These are phyloP conservation scores for Castanopsis chinensis DNA, from an alignment of 306 rosid species.

Conservation along the genomic window DNA sequence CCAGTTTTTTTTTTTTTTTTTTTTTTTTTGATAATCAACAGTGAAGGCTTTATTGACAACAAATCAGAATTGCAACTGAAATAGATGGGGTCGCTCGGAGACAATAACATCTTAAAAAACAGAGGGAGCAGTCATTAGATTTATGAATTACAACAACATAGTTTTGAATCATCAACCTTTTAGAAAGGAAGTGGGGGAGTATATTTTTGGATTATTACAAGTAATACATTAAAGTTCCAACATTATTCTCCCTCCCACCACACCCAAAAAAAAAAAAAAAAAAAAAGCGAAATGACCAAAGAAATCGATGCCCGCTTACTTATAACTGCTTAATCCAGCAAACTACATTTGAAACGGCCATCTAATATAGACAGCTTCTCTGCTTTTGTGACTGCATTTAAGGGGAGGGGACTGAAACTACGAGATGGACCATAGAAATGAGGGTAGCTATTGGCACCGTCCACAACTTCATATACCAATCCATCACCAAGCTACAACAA, in stretches of 20 bases:
- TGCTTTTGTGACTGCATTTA: conserved; percentile 58
- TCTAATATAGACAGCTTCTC: conserved; percentile 59
- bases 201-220: no score
- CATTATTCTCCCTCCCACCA: not conserved
- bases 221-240: not conserved
- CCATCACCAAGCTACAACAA: conserved; percentile 79
- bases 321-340: conserved; percentile 39
- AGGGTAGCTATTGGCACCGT: conserved; percentile 70
- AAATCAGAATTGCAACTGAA: no score
- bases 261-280: not conserved
- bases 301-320: not conserved
- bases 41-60: no score
- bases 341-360: conserved; percentile 63
- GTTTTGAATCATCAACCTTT: no score
- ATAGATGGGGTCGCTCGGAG: no score
- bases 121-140: no score
- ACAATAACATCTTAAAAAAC: no score
- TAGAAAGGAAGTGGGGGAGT: no score
- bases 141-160: not conserved
- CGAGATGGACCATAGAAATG: conserved; percentile 85
- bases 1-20: no score
- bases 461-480: conserved; percentile 73
- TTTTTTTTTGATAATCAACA: no score
- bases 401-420: conserved; percentile 67
- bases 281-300: not conserved